phyloP scores from a whole-genome alignment of 2,329 filamentous ascomycete genomes.

The Hortaea sp. region DNA sequence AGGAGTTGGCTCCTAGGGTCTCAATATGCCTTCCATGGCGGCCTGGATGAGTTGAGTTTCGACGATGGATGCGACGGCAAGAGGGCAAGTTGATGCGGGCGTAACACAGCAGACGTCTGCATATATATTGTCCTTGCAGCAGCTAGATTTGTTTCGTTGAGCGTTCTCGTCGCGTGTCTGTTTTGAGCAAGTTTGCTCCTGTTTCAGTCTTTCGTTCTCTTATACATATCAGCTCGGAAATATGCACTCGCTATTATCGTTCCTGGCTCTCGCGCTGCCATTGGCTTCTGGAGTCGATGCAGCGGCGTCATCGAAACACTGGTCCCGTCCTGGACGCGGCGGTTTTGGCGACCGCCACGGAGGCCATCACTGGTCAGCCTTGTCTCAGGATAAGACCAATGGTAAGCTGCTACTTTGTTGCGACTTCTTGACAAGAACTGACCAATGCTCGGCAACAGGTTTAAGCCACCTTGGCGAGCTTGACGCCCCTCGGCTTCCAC shows the following conservation, averaged over 20 bases:
- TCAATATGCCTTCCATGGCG: no score
- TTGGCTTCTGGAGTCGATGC: background rate
- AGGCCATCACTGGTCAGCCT: background rate
- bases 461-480: constrained; percentile 11
- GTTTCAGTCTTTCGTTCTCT: background rate
- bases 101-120: no score
- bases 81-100: no score
- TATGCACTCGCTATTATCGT: background rate
- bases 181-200: background rate
- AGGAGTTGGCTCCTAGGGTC: no score
- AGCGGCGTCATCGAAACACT: background rate
- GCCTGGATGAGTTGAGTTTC: no score
- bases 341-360: no score
- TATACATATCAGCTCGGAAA: background rate
- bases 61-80: no score
- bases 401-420: background rate
- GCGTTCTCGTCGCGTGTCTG: background rate
- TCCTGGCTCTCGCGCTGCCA: constrained; percentile 4
- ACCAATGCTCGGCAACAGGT: constrained; percentile 4
- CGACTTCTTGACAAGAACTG: background rate
- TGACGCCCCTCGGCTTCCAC: constrained; percentile 5
- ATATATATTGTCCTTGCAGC: no score
- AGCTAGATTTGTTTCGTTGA: no score
- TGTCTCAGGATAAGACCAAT: constrained; percentile 1
- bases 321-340: no score